Evolutionary conservation across 2,329 filamentous ascomycete species (phyloP).

Genomic region (Fusarium pininemorale): DNA sequence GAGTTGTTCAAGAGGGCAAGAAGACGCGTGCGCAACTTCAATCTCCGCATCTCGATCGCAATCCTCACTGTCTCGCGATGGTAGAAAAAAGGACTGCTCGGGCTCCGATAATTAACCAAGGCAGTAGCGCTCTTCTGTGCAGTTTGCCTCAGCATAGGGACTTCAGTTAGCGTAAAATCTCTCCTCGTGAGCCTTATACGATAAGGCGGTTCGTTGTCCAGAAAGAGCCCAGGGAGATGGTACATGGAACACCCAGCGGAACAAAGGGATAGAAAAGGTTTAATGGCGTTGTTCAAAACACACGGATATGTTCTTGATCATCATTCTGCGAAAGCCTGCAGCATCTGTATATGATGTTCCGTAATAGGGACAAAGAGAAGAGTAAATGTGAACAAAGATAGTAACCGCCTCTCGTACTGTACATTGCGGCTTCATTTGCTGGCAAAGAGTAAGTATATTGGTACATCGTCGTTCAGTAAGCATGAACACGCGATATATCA

Average conservation of each 20-base stretch:
- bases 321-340: not conserved
- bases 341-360: accelerated
- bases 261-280: not conserved
- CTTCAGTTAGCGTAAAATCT: not conserved
- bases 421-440: not conserved
- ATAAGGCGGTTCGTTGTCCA: accelerated
- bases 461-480: accelerated
- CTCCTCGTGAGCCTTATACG: not conserved
- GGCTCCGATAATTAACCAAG: accelerated
- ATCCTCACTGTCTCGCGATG: not conserved
- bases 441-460: not conserved
- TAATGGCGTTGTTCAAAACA: not conserved
- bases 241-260: accelerated
- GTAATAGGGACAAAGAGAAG: not conserved
- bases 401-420: too few species aligned
- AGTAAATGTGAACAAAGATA: not conserved
- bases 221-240: not conserved
- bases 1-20: not conserved
- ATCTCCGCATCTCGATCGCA: not conserved
- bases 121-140: accelerated
- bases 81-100: accelerated
- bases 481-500: accelerated
- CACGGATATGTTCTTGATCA: accelerated
- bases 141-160: not conserved
- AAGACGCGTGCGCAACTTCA: not conserved